phyloP scores from a whole-genome alignment of 441 rosid genomes.

The Eugenia klotzschiana region DNA sequence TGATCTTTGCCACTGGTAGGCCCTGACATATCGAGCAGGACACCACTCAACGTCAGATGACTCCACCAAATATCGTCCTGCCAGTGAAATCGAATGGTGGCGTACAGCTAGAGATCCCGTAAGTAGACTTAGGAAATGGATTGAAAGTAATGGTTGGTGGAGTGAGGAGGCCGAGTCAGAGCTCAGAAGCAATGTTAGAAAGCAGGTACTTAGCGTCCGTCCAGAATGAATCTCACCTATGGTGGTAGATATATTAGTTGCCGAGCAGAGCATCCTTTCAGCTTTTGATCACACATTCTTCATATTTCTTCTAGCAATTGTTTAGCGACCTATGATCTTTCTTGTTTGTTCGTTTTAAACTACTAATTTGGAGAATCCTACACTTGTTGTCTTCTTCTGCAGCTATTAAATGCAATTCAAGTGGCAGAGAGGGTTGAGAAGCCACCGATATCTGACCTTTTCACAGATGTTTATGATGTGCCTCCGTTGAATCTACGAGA shows the following conservation, averaged over 20 bases:
- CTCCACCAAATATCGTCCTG: conserved; percentile 15
- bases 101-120: conserved; percentile 2
- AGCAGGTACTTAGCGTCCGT: background rate
- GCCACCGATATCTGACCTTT: conserved; percentile 7
- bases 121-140: conserved; percentile 10
- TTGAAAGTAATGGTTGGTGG: conserved; percentile 9
- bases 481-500: conserved; percentile 2
- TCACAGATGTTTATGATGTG: conserved; percentile 12
- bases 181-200: conserved; percentile 6
- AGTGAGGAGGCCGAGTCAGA: conserved; percentile 3
- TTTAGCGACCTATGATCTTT: background rate
- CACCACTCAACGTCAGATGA: conserved; percentile 17
- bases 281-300: background rate
- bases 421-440: conserved; percentile 14
- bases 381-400: background rate
- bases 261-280: background rate
- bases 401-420: conserved; percentile 13
- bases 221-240: background rate
- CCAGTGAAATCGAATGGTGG: conserved; percentile 13
- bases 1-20: background rate
- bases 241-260: background rate
- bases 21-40: conserved; percentile 15
- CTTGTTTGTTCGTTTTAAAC: background rate
- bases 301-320: background rate
- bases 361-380: background rate